phyloP scores from a whole-genome alignment of 208 protist genomes.

The Crithidia thermophila region DNA sequence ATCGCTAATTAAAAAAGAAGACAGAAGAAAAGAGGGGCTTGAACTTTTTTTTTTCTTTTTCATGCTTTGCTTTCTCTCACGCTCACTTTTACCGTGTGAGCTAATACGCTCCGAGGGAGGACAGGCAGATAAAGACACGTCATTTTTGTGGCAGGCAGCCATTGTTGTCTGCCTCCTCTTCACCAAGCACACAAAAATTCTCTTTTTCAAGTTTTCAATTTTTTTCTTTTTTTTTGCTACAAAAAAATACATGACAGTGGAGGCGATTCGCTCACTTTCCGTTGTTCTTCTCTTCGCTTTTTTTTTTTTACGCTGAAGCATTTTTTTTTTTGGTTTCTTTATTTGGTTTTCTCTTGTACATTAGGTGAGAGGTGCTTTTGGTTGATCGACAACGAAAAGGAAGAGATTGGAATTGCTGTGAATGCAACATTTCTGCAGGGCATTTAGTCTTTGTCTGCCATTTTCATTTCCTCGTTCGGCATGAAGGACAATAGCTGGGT shows the following conservation, averaged over 20 bases:
- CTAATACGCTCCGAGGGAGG: too few relatives aligned
- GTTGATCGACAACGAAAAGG: neutral
- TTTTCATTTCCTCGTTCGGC: neutral
- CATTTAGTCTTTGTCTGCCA: neutral
- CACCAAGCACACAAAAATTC: too few relatives aligned
- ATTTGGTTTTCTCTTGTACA: conserved; percentile 4
- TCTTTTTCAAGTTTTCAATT: conserved; percentile 2
- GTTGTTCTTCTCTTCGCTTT: conserved; percentile 15
- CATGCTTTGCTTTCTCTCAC: neutral
- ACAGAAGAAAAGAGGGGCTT: neutral
- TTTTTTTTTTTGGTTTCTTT: neutral
- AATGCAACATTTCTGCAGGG: too few relatives aligned
- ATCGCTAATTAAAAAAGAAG: neutral
- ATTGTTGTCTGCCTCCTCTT: too few relatives aligned
- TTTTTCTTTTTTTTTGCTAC: conserved; percentile 13
- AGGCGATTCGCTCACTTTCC: neutral
- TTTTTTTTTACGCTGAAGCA: neutral
- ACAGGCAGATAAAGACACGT: too few relatives aligned
- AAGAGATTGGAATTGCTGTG: neutral
- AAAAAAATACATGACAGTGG: neutral
- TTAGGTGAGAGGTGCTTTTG: neutral
- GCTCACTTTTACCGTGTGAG: neutral
- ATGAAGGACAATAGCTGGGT: too few relatives aligned
- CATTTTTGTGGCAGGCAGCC: too few relatives aligned
- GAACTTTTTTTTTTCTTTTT: neutral